Conservation (phyloP, 495 filamentous ascomycete genomes). For the Hypomontagnella submonticulosa region DNA sequence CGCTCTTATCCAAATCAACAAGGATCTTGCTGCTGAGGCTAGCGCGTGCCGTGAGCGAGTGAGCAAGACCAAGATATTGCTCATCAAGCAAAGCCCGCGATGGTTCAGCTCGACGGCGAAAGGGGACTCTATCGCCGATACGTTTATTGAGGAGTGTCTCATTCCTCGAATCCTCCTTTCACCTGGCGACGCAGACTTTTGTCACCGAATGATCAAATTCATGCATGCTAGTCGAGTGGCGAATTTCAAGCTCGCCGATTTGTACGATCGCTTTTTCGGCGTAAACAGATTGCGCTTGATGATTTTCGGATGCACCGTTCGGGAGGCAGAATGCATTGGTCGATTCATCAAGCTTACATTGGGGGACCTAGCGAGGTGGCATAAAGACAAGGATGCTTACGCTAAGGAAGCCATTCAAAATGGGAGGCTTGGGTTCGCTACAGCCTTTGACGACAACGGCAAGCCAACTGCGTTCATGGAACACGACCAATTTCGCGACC, state of each 20-base stretch:
- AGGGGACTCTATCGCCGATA: slow-evolving; percentile 73
- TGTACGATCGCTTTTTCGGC: slow-evolving; percentile 86
- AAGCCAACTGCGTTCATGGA: slow-evolving; percentile 75
- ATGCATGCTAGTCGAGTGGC: slow-evolving; percentile 83
- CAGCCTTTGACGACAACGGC: slow-evolving; percentile 69
- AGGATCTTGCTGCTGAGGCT: slow-evolving; percentile 75
- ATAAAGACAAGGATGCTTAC: slow-evolving; percentile 77
- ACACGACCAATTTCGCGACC: slow-evolving; percentile 84
- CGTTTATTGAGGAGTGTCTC: slow-evolving; percentile 88
- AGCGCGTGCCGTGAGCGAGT: slow-evolving; percentile 73
- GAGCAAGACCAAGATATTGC: slow-evolving; percentile 67
- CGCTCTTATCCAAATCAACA: slow-evolving; percentile 65
- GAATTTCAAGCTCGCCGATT: slow-evolving; percentile 85
- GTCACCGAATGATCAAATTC: slow-evolving; percentile 83
- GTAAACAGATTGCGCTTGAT: slow-evolving; percentile 80
- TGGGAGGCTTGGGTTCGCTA: slow-evolving; percentile 66
- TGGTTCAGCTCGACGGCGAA: slow-evolving; percentile 76
- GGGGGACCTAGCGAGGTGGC: slow-evolving; percentile 83
- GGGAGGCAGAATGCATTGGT: slow-evolving; percentile 90
- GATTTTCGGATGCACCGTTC: slow-evolving; percentile 86
- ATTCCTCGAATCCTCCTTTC: slow-evolving; percentile 87
- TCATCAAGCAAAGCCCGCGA: slow-evolving; percentile 68
- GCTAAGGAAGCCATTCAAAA: slow-evolving; percentile 77
- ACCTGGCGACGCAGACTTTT: slow-evolving; percentile 85
- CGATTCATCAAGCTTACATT: slow-evolving; percentile 86